phyloP scores from a whole-genome alignment of 768 basidiomycete genomes.

The Amanita exitialis region DNA sequence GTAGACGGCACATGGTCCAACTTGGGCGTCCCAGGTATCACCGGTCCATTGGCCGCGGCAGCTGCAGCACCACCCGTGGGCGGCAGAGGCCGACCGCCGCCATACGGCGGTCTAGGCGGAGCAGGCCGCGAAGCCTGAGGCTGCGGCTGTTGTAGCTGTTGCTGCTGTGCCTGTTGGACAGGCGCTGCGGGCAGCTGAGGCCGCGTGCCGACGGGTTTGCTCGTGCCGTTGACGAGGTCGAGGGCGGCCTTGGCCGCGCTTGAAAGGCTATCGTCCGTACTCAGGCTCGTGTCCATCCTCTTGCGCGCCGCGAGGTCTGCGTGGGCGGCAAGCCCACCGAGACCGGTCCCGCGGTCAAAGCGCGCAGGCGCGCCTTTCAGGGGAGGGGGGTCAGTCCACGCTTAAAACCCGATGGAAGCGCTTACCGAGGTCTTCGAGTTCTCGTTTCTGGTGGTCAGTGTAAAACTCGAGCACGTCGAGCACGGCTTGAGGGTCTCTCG shows the following conservation, averaged over 20 bases:
- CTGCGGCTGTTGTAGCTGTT: neutral
- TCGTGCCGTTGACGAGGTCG: constrained; percentile 4
- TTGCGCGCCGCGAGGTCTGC: constrained; percentile 9
- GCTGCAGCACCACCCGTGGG: constrained; percentile 26
- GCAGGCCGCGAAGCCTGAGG: constrained; percentile 45
- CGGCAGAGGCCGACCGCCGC: constrained; percentile 38
- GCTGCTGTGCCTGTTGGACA: too few relatives aligned
- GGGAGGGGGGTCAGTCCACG: constrained; percentile 8
- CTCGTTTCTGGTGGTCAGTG: constrained; percentile 95
- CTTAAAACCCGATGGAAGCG: constrained; percentile 12
- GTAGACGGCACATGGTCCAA: constrained; percentile 49
- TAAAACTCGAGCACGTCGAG: constrained; percentile 98
- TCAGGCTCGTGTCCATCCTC: constrained; percentile 2
- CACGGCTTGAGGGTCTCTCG: constrained; percentile 93
- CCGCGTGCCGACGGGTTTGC: neutral
- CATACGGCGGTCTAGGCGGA: constrained; percentile 56
- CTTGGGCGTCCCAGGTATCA: constrained; percentile 17
- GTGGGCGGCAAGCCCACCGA: constrained; percentile 52
- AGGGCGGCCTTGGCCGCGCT: constrained; percentile 3
- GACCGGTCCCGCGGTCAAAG: constrained; percentile 87
- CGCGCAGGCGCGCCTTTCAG: constrained; percentile 52
- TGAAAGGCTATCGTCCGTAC: constrained; percentile 2
- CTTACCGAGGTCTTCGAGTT: constrained; percentile 50
- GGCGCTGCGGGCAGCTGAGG: too few relatives aligned
- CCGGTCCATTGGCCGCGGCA: neutral